Evolutionary conservation across 2,329 filamentous ascomycete genomes (phyloP).

Genomic region (Colletotrichum costaricense): DNA sequence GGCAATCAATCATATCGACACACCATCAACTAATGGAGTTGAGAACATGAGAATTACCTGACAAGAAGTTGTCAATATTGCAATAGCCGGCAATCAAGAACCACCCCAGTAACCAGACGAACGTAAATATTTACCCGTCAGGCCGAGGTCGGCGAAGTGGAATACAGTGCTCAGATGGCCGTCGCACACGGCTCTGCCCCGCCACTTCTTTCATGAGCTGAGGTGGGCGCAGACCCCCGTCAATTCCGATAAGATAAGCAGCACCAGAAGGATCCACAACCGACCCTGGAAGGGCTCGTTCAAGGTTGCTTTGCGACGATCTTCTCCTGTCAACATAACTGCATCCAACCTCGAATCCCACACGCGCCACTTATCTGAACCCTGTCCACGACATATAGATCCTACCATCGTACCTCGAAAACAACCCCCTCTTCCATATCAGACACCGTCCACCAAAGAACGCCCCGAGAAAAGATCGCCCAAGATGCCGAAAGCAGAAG

Average conservation of each 20-base stretch:
- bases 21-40: neutral
- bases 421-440: neutral
- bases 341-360: neutral
- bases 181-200: constrained; percentile 22
- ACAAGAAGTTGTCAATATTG: too few species aligned
- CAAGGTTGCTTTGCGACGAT: neutral
- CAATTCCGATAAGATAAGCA: constrained; percentile 26
- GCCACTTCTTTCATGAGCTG: neutral
- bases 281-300: neutral
- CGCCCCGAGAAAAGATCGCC: neutral
- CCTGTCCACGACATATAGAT: neutral
- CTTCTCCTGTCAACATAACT: neutral
- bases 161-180: constrained; percentile 8
- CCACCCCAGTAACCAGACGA: constrained; percentile 10
- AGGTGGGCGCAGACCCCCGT: neutral
- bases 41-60: neutral
- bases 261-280: neutral
- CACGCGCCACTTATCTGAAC: neutral
- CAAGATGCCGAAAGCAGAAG: constrained; percentile 92
- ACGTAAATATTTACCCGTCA: constrained; percentile 24
- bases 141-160: constrained; percentile 29
- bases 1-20: too few species aligned
- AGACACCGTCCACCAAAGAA: neutral
- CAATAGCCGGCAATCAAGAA: neutral
- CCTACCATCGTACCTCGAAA: neutral